These are phyloP conservation scores for Colletotrichum sp. DNA, from an alignment of 2,329 filamentous ascomycete genomes.

Conservation along the genomic window DNA sequence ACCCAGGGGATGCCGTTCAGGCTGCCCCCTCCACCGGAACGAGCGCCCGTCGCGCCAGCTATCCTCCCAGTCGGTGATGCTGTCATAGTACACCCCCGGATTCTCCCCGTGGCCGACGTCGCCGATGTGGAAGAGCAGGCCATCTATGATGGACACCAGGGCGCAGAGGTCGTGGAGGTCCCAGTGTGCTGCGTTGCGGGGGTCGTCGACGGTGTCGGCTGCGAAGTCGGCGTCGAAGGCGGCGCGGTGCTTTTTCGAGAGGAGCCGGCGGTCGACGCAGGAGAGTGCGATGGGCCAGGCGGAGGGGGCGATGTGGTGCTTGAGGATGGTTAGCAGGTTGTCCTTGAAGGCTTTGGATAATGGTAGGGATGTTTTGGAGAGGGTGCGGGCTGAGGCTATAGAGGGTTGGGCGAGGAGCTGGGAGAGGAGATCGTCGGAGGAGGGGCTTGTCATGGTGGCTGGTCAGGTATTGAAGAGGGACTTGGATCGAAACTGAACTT, in stretches of 20 bases:
- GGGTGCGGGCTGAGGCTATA: neutral
- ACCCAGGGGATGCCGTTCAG: neutral
- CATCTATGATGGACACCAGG: neutral
- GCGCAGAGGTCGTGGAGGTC: constrained; percentile 1
- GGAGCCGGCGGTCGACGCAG: constrained; percentile 7
- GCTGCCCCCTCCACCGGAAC: neutral
- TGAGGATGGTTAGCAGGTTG: neutral
- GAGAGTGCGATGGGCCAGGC: neutral
- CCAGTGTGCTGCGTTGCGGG: neutral
- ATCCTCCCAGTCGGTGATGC: neutral
- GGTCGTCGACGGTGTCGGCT: neutral
- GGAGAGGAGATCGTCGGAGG: neutral
- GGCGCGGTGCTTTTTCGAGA: neutral
- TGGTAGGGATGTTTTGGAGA: neutral
- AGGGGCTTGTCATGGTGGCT: neutral
- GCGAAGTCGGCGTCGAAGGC: neutral
- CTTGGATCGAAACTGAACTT: too few species aligned
- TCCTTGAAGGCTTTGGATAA: neutral
- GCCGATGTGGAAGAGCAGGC: neutral
- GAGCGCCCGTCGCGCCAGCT: neutral
- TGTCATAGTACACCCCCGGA: neutral
- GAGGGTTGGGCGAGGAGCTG: neutral
- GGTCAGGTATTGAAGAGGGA: accelerated
- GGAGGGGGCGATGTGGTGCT: neutral
- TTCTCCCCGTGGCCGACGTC: neutral